Evolutionary conservation across 257 asterid species (phyloP), one percentile per base, ranked within the genome.

Genomic region (Solanum commersonii): DNA sequence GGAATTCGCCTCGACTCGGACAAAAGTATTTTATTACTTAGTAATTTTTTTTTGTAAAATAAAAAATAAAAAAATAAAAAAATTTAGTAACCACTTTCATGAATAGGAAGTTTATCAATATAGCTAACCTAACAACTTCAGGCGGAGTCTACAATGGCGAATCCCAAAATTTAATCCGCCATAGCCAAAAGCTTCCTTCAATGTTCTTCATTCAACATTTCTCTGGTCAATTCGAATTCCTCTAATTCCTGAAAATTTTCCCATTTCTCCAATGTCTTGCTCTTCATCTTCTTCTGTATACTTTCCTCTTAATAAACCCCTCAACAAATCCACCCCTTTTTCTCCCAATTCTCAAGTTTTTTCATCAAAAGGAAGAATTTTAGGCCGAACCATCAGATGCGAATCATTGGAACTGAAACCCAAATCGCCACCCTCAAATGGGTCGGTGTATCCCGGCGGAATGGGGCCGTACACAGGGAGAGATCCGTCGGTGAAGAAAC

Each of bases 401-500:
- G 91, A 88, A 86, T 89, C 90, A 27, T 49, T 70, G 34, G 86
- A 88, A 89, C 83, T 90, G 84, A 85, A 46, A 91, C 68, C 76
- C 18, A 27, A 44, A 40, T 79, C 84, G 14, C 25, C 25, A 15
- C 16, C 65, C 84, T 13, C 90, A 60, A 90, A 70, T 31, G 88
- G 67, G 40, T 84, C 88, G 25, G 90, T 95, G 4, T 92, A 91
- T 83, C 93, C 95, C 0, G 95, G 92, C 23, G 95, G 94, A 12
- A 27, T 93, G 91, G 95, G 98, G 20, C 95, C 94, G 1, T 91
- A 87, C 90, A 97, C 99, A 25, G 99, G 98, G 31, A 93, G 98
- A 67, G 98, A 97, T 89, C 98, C 98, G 9, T 84, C 82, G 49
- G 96, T 87, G 72, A 95, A 96, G 95, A 97, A 97, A 91, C 98